A percentile compares a stretch with the other conserved stretches of the same genome.
Conservation (phyloP, 1,284 basidiomycete species). For the Xanthoconium separans region DNA sequence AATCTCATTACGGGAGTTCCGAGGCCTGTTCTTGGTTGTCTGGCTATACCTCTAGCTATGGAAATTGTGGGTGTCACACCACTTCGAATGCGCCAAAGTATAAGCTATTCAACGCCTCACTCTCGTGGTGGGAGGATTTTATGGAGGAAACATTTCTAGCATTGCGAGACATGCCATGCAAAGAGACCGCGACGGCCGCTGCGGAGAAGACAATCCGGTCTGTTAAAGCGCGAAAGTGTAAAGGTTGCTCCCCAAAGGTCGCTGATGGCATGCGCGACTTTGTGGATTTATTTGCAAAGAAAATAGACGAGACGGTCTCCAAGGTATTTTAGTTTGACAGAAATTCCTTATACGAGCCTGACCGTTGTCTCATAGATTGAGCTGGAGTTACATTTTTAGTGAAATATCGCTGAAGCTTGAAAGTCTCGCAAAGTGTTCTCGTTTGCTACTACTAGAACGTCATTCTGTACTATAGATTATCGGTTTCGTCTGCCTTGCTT, state of each 20-base stretch:
- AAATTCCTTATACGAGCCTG: background rate
- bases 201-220: background rate
- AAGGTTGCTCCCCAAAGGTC: background rate
- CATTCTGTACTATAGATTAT: no score
- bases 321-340: background rate
- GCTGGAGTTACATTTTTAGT: background rate
- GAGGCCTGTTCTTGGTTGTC: background rate
- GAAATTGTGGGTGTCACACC: constrained; percentile 1
- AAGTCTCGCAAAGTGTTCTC: no score
- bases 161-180: constrained; percentile 10
- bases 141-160: background rate
- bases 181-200: background rate
- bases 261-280: constrained; percentile 7
- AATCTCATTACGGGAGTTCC: background rate
- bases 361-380: background rate
- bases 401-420: background rate
- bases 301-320: background rate
- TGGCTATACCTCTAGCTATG: background rate
- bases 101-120: background rate
- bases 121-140: constrained; percentile 15
- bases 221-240: background rate
- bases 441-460: no score
- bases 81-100: background rate
- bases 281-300: background rate
- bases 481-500: no score